Percentiles rank a stretch among this genome's conserved stretches.
Conservation (phyloP, 169 alveolate genomes). For the Pseudocohnilembus persalinus region DNA sequence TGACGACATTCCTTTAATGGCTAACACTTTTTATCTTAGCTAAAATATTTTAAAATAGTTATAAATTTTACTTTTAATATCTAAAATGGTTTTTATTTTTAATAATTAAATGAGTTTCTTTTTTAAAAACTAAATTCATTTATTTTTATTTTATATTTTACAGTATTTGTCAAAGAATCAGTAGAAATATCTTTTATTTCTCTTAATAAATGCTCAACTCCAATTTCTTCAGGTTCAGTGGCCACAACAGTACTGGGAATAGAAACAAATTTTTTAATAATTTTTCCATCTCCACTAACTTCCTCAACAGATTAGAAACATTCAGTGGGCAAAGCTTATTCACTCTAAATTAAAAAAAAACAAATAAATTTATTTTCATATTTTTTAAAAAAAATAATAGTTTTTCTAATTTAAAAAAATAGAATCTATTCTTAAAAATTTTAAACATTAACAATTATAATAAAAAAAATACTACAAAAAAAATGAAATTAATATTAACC, state of each 20-base stretch:
- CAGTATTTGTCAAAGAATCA: constrained; percentile 91
- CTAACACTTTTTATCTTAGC: constrained; percentile 69
- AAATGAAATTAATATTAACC: too few species aligned
- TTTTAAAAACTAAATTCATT: not conserved
- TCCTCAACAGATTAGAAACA: constrained; percentile 95
- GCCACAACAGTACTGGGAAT: constrained; percentile 94
- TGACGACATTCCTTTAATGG: constrained; percentile 68
- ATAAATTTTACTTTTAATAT: constrained; percentile 57
- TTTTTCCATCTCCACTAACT: constrained; percentile 91
- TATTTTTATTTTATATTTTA: not conserved
- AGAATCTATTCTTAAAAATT: too few species aligned
- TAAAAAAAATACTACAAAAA: too few species aligned
- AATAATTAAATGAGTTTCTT: constrained; percentile 53
- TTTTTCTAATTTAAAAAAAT: too few species aligned
- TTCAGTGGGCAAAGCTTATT: constrained; percentile 88
- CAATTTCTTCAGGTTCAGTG: constrained; percentile 99
- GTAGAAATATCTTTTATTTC: constrained; percentile 95
- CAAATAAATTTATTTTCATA: too few species aligned
- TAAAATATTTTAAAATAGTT: constrained; percentile 61
- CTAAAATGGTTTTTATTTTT: constrained; percentile 67
- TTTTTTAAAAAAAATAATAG: too few species aligned
- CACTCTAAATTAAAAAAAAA: constrained; percentile 10
- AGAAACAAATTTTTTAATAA: constrained; percentile 93
- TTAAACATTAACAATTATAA: too few species aligned
- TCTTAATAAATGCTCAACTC: constrained; percentile 97